phyloP scores from a whole-genome alignment of 495 filamentous ascomycete genomes.

The Penicillium steckii region DNA sequence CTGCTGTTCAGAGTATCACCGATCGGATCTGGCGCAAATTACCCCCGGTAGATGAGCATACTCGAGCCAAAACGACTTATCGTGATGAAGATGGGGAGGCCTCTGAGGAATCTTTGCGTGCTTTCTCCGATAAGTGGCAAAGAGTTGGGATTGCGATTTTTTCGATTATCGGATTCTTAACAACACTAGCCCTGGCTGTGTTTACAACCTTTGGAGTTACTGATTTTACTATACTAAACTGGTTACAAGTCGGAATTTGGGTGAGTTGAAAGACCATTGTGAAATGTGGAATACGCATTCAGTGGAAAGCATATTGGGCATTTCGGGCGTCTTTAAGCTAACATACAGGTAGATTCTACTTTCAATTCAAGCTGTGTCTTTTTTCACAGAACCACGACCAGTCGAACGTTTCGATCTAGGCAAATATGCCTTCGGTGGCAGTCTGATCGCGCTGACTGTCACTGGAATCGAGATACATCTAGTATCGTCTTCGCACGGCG shows the following conservation, averaged over 20 bases:
- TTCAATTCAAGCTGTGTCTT: slow-evolving; percentile 30
- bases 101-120: slow-evolving; percentile 26
- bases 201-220: slow-evolving; percentile 12
- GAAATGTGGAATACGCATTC: too few relatives aligned
- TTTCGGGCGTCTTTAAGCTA: neutral
- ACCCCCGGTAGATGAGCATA: slow-evolving; percentile 18
- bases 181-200: slow-evolving; percentile 24
- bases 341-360: slow-evolving; percentile 23
- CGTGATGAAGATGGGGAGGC: slow-evolving; percentile 34
- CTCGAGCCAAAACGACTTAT: slow-evolving; percentile 22
- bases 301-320: too few relatives aligned
- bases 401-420: slow-evolving; percentile 29
- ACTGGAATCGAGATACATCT: slow-evolving; percentile 19
- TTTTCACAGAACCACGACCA: slow-evolving; percentile 35
- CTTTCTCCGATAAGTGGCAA: slow-evolving; percentile 32
- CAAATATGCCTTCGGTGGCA: slow-evolving; percentile 30
- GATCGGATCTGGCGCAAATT: slow-evolving; percentile 17
- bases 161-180: slow-evolving; percentile 15
- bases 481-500: slow-evolving; percentile 10
- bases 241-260: slow-evolving; percentile 39
- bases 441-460: slow-evolving; percentile 18
- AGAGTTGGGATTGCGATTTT: slow-evolving; percentile 18
- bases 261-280: slow-evolving; percentile 20
- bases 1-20: slow-evolving; percentile 22
- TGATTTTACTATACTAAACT: slow-evolving; percentile 16